Evolutionary conservation across 176 grass and related monocot genomes (phyloP), one percentile per base, ranked within the genome.

Genomic region (Cocos nucifera): DNA sequence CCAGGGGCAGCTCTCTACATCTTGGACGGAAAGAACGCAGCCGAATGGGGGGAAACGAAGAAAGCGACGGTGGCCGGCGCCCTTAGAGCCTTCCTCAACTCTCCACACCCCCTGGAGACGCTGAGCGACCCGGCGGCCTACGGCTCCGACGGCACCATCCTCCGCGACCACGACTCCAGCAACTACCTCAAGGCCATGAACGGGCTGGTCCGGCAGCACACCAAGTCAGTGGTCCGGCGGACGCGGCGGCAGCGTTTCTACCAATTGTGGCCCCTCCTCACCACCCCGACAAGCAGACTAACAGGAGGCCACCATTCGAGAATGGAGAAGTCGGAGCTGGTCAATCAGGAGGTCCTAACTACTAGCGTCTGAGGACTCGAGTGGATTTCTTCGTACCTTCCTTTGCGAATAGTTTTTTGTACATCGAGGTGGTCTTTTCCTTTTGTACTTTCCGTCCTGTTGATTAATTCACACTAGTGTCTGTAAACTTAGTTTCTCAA

Each of bases 101-200:
- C 88, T 17, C 88, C 94, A 19, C 94, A 99, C 57, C 94, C 94
- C 17, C 76, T 99, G 4, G 94, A 99, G 81, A 99, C 88, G 10
- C 67, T 99, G n/a, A 99, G 88, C 49, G 85, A 99, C 67, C 77
- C 84, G 6, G 78, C 75, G 17, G 94, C 85, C 0, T 99, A 99
- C 60, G 88, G 94, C 55, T 70, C 88, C 2, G 79, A 73, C 4
- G 94, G 94, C n/a, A 84, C 94, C 28, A 99, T 99, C 50, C 82
- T 88, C 26, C 64, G 94, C 56, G 94, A 99, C 79, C 94, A 99
- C 71, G 94, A 99, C 73, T 99, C 88, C 15, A 82, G 82, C 71
- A 99, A 84, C 76, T 99, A 99, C 75, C 86, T 88, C 52, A 79
- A 75, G 64, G 73, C 73, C 57, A 66, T 82, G 50, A 57, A 56